These are phyloP conservation scores for Haematococcus sp. DNA, from an alignment of 139 green algal genomes.

Conservation along the genomic window DNA sequence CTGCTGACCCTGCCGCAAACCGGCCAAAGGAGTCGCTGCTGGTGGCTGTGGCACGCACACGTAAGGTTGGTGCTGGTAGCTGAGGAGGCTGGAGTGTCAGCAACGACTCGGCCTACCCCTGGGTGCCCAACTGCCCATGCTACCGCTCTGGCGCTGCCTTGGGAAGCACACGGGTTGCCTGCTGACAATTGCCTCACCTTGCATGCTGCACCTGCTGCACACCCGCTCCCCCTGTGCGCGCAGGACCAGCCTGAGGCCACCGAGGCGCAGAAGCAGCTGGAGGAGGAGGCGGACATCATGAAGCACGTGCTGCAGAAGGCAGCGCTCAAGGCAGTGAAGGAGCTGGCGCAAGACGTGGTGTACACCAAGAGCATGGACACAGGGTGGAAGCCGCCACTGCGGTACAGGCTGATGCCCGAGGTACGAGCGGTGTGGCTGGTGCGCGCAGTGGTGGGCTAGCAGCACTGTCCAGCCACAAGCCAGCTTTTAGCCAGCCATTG, in stretches of 20 bases:
- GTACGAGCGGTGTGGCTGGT: too few species aligned
- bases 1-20: conserved; percentile 9
- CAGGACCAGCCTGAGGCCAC: conserved; percentile 53
- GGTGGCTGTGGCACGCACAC: conserved; percentile 51
- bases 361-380: conserved; percentile 83
- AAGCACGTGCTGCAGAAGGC: conserved; percentile 80
- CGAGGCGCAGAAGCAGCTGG: conserved; percentile 60
- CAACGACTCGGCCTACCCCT: too few species aligned
- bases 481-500: conserved; percentile 22
- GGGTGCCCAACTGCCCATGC: background rate
- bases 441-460: background rate
- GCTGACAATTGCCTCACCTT: background rate
- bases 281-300: conserved; percentile 92
- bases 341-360: conserved; percentile 81
- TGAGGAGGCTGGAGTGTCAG: too few species aligned
- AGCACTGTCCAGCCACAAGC: background rate
- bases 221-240: background rate
- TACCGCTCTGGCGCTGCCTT: background rate
- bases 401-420: conserved; percentile 66
- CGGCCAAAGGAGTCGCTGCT: conserved; percentile 71
- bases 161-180: conserved; percentile 4
- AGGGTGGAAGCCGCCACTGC: conserved; percentile 89
- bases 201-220: background rate
- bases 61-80: conserved; percentile 55
- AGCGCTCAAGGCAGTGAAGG: conserved; percentile 89